Evolutionary conservation across 179 eudicot species (phyloP), one percentile per base, ranked within the genome.

Genomic region (Carnegiea gigantea): DNA sequence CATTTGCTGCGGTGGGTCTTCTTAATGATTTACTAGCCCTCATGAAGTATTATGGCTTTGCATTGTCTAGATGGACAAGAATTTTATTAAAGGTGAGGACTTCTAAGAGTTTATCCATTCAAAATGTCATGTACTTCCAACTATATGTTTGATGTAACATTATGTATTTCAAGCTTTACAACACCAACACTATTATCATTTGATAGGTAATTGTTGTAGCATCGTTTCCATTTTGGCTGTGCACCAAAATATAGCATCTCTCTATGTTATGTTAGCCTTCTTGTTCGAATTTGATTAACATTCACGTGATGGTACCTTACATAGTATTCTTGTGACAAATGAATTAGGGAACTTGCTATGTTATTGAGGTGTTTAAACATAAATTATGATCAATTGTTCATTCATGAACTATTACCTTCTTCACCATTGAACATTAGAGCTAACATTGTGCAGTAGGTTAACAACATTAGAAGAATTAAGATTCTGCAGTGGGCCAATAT

Each of bases 221-320:
- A 70, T 86, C 88, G 83, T 95, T 92, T 88, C 91, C 94, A 72
- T 86, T 82, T 81, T 94, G 97, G 99, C 82, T 91, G 86, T 88
- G 86, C 80, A 81, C 88, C 78, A 82, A 91, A 85, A 90, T 84
- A 81, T 91, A 67, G 84, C 99, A 70, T 89, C 99, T 72, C 99
- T 97, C 28, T 95, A 95, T 88, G 86, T 87, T 94, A 95, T 95
- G 99, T 95, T 92, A 88, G 90, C 75, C 84, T 89, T 90, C 94
- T 95, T 88, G 83, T 85, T 88, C 90, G 90, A 86, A 82, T 87
- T 82, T 89, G 86, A 82, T 87, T 86, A 76, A 84, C 89, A 85
- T 86, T 87, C 82, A 51, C 77, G 49, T 87, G 85, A 89, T 88
- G 92, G 88, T 84, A 85, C 88, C 91, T 87, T 80, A 87, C 87